Percentiles rank a stretch among this genome's conserved stretches.
Conservation (phyloP, 2,329 filamentous ascomycete species). For the Ascochyta viciae-villosae region DNA sequence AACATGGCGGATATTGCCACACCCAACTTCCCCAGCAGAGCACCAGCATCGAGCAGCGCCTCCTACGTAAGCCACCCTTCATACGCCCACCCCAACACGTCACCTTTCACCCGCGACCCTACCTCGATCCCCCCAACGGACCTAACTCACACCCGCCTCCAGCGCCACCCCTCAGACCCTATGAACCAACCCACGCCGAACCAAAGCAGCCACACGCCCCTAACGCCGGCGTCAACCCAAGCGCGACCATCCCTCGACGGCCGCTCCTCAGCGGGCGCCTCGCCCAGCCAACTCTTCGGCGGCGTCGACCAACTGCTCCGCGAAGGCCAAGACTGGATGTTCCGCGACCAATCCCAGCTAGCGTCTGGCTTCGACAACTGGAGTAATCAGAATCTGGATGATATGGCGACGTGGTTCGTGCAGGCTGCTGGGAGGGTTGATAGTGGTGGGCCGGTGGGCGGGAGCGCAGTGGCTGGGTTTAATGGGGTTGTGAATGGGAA, state of each 20-base stretch:
- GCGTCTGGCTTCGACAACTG: constrained; percentile 70
- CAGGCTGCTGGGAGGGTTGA: neutral
- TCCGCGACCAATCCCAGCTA: constrained; percentile 67
- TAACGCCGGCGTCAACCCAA: constrained; percentile 34
- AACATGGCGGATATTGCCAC: constrained; percentile 33
- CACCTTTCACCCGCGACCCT: constrained; percentile 36
- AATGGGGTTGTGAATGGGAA: constrained; percentile 18
- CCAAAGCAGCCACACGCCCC: constrained; percentile 9
- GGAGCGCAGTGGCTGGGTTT: neutral
- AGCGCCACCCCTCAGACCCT: constrained; percentile 31
- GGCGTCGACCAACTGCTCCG: constrained; percentile 66
- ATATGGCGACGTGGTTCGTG: constrained; percentile 42
- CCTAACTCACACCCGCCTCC: constrained; percentile 41
- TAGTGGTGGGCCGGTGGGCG: constrained; percentile 10
- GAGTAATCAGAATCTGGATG: constrained; percentile 47
- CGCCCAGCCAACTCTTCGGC: constrained; percentile 63
- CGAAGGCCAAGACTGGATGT: constrained; percentile 68
- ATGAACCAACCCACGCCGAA: constrained; percentile 30
- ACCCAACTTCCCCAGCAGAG: constrained; percentile 16
- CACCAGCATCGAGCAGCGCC: constrained; percentile 16
- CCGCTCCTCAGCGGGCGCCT: constrained; percentile 42
- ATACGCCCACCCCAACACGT: constrained; percentile 25
- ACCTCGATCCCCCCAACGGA: constrained; percentile 41
- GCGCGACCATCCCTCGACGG: constrained; percentile 38
- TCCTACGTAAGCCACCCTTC: constrained; percentile 18